Base-by-base conservation (phyloP, 2,329 filamentous ascomycete genomes). In the Exophiala oligosperma region DNA sequence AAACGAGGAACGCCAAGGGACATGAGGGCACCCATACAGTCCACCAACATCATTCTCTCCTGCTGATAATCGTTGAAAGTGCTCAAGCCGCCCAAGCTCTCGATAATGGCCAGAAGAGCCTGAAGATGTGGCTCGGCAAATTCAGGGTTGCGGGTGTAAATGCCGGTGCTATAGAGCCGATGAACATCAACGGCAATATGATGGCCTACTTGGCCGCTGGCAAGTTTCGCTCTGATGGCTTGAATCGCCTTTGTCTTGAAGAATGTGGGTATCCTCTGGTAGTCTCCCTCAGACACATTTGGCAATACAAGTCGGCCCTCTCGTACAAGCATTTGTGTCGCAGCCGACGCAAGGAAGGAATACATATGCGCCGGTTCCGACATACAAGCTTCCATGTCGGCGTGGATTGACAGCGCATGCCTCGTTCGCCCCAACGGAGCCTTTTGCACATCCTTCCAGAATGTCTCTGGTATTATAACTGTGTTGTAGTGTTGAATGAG, bases 341-440 rank as follows among this genome's bases (percentile, higher is more conserved):
- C 53, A 9, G 56, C 56, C 23, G 53, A 43, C 28, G 64, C 60
- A 9, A 66, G 62, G 23, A 64, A 57, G 35, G 62, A 49, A 41
- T 64, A 66, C 54, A 64, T 52, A 24, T 66, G 60, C 7, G 64
- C 56, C 6, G 60, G 55, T 40, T 64, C 56, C 14, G 57, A 43
- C 62, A 64, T 63, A 41, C 57, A 61, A 21, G 53, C 49, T 52
- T 60, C 57, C 62, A 66, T 59, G 37, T 66, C 64, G 23, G 54
- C 60, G 26, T 64, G 60, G 11, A 66, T 59, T 21, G 48, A 52
- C 4, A 43, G 24, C 8, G 62, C 59, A 51, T 66, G 62, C n/a
- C 64, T 54, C 8, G 59, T 56, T 38, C 57, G 56, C 23, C 53
- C 48, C 26, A 63, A 14, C 11, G 57, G 49, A n/a, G 57, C 52